Evolutionary conservation across 2,329 filamentous ascomycete species (phyloP).

Genomic region (Monilinia fructicola): DNA sequence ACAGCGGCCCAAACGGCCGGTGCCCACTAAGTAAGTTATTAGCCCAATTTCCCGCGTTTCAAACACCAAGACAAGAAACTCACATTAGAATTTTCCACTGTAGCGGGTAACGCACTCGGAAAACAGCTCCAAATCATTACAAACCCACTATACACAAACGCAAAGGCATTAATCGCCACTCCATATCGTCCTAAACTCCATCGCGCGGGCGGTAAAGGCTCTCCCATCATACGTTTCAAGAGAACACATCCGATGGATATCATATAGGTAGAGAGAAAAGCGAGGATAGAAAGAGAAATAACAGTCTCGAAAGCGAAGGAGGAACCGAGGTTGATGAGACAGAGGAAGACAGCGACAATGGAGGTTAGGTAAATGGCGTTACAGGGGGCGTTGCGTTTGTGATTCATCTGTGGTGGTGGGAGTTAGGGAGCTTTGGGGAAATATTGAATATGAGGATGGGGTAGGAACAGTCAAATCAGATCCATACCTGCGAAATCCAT

Average conservation of each 20-base stretch:
- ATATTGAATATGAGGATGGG: neutral
- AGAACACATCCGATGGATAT: conserved; percentile 48
- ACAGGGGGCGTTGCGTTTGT: conserved; percentile 35
- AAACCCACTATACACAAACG: conserved; percentile 47
- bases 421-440: neutral
- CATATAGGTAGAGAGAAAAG: conserved; percentile 53
- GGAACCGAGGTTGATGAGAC: conserved; percentile 52
- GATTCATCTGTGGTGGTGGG: conserved; percentile 37
- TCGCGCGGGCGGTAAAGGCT: conserved; percentile 44
- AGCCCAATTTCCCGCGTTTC: neutral
- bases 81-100: conserved; percentile 30
- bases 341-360: conserved; percentile 30
- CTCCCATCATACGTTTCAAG: conserved; percentile 41
- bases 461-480: neutral
- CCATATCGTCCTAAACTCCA: conserved; percentile 48
- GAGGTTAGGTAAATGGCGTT: conserved; percentile 34
- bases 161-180: conserved; percentile 46
- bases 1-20: conserved; percentile 32
- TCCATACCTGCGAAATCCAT: conserved; percentile 44
- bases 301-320: conserved; percentile 53
- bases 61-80: neutral
- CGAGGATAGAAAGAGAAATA: conserved; percentile 51
- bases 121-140: conserved; percentile 52
- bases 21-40: conserved; percentile 48
- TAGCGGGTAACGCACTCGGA: conserved; percentile 44